phyloP scores from a whole-genome alignment of 73 alveolate species.

The Tetrahymena borealis region DNA sequence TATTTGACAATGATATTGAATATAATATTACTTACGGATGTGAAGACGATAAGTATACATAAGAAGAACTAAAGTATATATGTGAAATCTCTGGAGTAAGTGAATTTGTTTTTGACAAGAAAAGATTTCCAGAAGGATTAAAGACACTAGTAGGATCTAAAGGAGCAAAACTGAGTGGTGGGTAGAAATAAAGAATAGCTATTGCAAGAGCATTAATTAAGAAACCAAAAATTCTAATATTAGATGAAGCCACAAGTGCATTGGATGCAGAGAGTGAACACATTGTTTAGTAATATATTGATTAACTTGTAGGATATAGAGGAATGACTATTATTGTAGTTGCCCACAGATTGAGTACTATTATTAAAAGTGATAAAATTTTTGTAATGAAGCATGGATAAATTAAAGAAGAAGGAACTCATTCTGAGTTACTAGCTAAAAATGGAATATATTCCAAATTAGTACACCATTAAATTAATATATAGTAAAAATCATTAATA shows the following conservation, averaged over 20 bases:
- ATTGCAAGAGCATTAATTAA: constrained; percentile 71
- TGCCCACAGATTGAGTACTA: constrained; percentile 52
- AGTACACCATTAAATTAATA: constrained; percentile 13
- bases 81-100: constrained; percentile 43
- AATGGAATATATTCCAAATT: constrained; percentile 28
- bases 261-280: constrained; percentile 65
- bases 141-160: constrained; percentile 63
- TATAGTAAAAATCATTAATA: neutral
- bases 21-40: constrained; percentile 69
- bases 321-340: constrained; percentile 36
- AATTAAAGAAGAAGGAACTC: constrained; percentile 39
- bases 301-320: constrained; percentile 43
- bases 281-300: constrained; percentile 47
- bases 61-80: constrained; percentile 46
- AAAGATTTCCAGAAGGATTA: constrained; percentile 58
- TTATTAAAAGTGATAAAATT: constrained; percentile 31
- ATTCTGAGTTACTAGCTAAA: neutral
- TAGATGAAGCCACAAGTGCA: constrained; percentile 87
- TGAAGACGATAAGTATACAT: constrained; percentile 45
- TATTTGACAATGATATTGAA: constrained; percentile 81
- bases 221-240: constrained; percentile 51
- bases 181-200: constrained; percentile 71
- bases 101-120: constrained; percentile 68
- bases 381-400: constrained; percentile 40
- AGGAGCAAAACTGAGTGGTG: constrained; percentile 62